Evolutionary conservation across 73 alveolate genomes (phyloP).

Genomic region (Strombidium stylifer): DNA sequence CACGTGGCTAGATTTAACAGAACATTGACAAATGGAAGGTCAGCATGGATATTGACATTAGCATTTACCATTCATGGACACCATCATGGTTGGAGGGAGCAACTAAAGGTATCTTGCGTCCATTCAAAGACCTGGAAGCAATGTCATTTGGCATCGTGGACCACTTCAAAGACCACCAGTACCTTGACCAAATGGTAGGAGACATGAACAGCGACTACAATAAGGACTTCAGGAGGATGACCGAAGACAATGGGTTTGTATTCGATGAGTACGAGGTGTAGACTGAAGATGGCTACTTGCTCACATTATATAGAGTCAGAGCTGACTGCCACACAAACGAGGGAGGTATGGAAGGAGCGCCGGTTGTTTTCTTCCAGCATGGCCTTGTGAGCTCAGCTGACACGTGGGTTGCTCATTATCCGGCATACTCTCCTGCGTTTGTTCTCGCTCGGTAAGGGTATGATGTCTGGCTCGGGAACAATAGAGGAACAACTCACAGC

Average conservation of each 20-base stretch:
- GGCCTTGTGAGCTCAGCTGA: constrained; percentile 76
- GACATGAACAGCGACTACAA: no score
- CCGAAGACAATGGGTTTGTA: constrained; percentile 6
- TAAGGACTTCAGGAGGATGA: no score
- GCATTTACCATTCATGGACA: no score
- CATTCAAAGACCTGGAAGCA: no score
- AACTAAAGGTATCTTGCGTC: no score
- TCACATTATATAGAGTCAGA: constrained; percentile 77
- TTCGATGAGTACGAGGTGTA: constrained; percentile 76
- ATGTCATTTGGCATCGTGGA: no score
- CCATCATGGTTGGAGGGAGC: no score
- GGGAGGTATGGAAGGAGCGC: constrained; percentile 1
- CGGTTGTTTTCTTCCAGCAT: constrained; percentile 74
- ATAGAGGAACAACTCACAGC: constrained; percentile 78
- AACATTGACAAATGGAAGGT: no score
- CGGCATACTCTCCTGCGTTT: constrained; percentile 69
- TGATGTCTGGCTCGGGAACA: constrained; percentile 86
- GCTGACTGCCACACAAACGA: constrained; percentile 67
- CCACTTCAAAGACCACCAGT: no score
- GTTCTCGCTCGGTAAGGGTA: constrained; percentile 60
- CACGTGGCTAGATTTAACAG: no score
- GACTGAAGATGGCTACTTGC: constrained; percentile 94
- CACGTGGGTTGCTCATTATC: constrained; percentile 59
- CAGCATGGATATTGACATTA: no score
- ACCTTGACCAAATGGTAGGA: no score